Percentiles rank a stretch among this genome's conserved stretches.
phyloP scores from a whole-genome alignment of 306 rosid genomes.

The Prunus campanulata region DNA sequence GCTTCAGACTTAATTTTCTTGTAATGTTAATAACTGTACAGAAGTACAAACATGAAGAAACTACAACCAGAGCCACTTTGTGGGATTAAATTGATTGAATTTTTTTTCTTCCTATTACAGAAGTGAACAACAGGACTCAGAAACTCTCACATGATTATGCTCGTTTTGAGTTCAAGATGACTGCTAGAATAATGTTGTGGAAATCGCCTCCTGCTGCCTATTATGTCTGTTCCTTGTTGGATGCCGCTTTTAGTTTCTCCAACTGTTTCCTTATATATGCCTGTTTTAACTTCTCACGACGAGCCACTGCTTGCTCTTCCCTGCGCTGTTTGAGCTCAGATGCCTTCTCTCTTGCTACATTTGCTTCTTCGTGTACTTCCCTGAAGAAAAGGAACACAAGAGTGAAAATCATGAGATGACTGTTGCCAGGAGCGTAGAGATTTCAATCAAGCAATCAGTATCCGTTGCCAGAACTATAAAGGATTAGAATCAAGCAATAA shows the following conservation, averaged over 20 bases:
- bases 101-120: neutral
- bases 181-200: neutral
- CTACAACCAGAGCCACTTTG: neutral
- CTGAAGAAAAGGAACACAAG: constrained; percentile 33
- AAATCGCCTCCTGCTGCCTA: neutral
- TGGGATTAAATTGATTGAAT: neutral
- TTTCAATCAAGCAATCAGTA: neutral
- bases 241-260: constrained; percentile 68
- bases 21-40: neutral
- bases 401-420: constrained; percentile 2
- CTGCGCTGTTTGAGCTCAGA: constrained; percentile 72
- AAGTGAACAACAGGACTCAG: neutral
- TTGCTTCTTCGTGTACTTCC: constrained; percentile 95
- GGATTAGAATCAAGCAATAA: neutral
- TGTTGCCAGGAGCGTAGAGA: neutral
- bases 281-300: constrained; percentile 75
- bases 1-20: no score
- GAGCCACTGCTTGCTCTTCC: constrained; percentile 67
- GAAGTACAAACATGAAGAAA: neutral
- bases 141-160: neutral
- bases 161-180: neutral
- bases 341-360: constrained; percentile 72
- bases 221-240: constrained; percentile 34
- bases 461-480: neutral
- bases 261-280: constrained; percentile 81